Base-by-base conservation (phyloP, 306 rosid genomes). In the Prinsepia uniflora region DNA sequence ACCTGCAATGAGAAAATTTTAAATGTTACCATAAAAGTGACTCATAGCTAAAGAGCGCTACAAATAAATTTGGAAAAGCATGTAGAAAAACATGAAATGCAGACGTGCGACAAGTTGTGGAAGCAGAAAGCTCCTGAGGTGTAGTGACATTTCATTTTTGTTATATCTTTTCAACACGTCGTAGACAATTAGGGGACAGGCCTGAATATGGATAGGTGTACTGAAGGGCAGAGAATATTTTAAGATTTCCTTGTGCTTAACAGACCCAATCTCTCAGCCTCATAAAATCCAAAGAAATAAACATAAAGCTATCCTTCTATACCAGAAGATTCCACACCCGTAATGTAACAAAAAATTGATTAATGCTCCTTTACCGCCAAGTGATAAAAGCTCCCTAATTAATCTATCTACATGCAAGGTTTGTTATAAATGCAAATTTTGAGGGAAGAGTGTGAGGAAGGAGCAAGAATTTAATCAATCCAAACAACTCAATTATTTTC, bases 1-100 rank as follows among this genome's bases (percentile, higher is more conserved):
- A 39, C 81, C 97, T 92, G 84, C 49, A 80, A 63, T n/a, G 14
- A 45, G 52, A 47, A 68, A 66, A 34, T 45, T 42, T 57, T n/a
- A 36, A 39, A 45, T 8, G 53, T 56, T 30, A 40, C 45, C 41
- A 79, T 20, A 47, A 43, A 48, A 30, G 54, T 48, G 63, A 47
- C 49, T 52, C 10, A 58, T 11, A 15, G 5, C 41, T 30, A 34
- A 15, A 46, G 17, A 43, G 53, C 30, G 22, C 13, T 19, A 54
- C n/a, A 53, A 60, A 70, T 39, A 58, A 20, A 72, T 36, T 22
- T 49, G 48, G 63, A 4, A 22, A 62, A 6, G 63, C n/a, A 24
- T 46, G 17, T 24, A 41, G 9, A 41, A 15, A 54, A 43, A 8
- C 63, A 54, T 10, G 72, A 49, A 67, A 30, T 4, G 61, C 39